These are phyloP conservation scores for Paecilomyces sp. DNA, from an alignment of 2,329 filamentous ascomycete species.

Conservation along the genomic window DNA sequence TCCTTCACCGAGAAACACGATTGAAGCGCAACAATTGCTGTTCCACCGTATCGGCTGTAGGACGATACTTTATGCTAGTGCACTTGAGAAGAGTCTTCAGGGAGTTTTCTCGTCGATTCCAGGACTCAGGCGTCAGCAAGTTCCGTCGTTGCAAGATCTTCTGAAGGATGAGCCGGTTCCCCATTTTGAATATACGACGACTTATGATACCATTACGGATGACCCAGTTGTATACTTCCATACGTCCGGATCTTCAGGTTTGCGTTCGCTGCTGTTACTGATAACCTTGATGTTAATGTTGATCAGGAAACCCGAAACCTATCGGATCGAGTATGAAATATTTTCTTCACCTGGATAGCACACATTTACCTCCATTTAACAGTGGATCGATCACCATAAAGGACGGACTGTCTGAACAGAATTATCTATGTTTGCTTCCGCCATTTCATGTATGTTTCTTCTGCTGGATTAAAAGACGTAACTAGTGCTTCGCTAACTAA, in stretches of 20 bases:
- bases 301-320: conserved; percentile 7
- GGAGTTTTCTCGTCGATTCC: conserved; percentile 4
- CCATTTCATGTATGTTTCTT: not conserved
- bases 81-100: conserved; percentile 5
- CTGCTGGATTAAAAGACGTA: too few species aligned
- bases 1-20: conserved; percentile 7
- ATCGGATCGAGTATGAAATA: conserved; percentile 2
- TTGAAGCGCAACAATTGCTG: conserved; percentile 4
- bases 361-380: conserved; percentile 1
- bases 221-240: conserved; percentile 6
- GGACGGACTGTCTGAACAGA: not conserved
- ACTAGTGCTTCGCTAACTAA: not conserved
- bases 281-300: not conserved
- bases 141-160: not conserved
- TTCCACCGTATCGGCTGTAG: conserved; percentile 5
- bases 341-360: not conserved
- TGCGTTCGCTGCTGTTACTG: not conserved
- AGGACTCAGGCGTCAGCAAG: not conserved
- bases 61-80: conserved; percentile 3
- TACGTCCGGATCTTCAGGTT: conserved; percentile 8
- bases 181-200: conserved; percentile 1
- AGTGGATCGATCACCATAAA: not conserved
- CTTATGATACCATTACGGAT: conserved; percentile 3
- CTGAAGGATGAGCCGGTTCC: conserved; percentile 1
- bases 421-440: not conserved